Conservation (phyloP, 352 stramenopile genomes). For the Stramenopiles sp. region DNA sequence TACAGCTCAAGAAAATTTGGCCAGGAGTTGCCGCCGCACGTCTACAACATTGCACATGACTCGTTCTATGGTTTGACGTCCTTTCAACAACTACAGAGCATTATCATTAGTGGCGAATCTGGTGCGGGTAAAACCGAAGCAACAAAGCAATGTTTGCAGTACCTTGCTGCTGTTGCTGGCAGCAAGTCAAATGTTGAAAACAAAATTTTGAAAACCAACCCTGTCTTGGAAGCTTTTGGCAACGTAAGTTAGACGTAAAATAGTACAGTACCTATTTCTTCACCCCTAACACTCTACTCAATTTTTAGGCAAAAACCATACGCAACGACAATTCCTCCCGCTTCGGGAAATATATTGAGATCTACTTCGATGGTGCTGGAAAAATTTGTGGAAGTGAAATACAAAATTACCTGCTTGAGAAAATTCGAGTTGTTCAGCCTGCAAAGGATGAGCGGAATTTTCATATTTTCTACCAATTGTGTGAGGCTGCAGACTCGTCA, state of each 20-base stretch:
- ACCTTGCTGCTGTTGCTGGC: constrained; percentile 35
- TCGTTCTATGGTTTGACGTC: constrained; percentile 32
- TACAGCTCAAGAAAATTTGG: constrained; percentile 16
- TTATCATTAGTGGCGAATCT: constrained; percentile 59
- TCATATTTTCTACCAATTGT: constrained; percentile 97
- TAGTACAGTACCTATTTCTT: no score
- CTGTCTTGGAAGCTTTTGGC: constrained; percentile 57
- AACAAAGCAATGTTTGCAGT: constrained; percentile 61
- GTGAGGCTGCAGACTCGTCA: constrained; percentile 26
- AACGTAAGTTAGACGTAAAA: no score
- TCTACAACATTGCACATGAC: constrained; percentile 67
- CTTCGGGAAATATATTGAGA: constrained; percentile 68
- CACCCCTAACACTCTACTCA: no score
- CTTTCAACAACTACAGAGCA: constrained; percentile 32
- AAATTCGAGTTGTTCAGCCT: constrained; percentile 84
- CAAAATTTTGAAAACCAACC: constrained; percentile 41
- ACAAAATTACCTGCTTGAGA: constrained; percentile 93
- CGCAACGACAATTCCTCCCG: constrained; percentile 62
- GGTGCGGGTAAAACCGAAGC: constrained; percentile 62
- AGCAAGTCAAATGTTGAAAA: constrained; percentile 21
- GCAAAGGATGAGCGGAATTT: constrained; percentile 85
- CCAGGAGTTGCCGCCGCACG: constrained; percentile 41
- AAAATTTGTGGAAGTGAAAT: constrained; percentile 32
- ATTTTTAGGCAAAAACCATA: constrained; percentile 60
- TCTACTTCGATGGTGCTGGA: constrained; percentile 42